phyloP scores from a whole-genome alignment of 2,329 filamentous ascomycete species.

The Nigrograna mackinnonii region DNA sequence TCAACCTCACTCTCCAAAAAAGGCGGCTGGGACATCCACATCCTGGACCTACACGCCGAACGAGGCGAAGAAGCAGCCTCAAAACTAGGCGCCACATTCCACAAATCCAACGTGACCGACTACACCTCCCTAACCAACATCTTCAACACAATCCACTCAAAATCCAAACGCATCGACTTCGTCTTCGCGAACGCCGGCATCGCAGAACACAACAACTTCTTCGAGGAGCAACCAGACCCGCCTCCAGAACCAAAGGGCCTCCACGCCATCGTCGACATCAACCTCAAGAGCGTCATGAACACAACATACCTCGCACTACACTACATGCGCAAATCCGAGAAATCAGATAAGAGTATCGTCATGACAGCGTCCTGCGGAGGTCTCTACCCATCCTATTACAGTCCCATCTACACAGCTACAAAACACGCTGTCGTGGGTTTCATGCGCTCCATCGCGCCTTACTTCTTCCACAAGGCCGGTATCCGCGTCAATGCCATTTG shows the following conservation, averaged over 20 bases:
- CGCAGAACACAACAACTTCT: slow-evolving; percentile 45
- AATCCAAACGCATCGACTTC: slow-evolving; percentile 45
- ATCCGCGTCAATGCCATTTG: slow-evolving; percentile 45
- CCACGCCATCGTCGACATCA: slow-evolving; percentile 42
- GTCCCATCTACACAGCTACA: slow-evolving; percentile 43
- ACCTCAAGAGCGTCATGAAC: slow-evolving; percentile 46
- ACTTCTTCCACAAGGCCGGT: slow-evolving; percentile 31
- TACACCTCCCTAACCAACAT: slow-evolving; percentile 32
- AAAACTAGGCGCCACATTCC: slow-evolving; percentile 33
- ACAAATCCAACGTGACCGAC: slow-evolving; percentile 40
- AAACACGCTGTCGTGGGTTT: slow-evolving; percentile 46
- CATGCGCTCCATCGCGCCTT: slow-evolving; percentile 37
- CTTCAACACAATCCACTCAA: slow-evolving; percentile 40
- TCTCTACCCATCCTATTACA: slow-evolving; percentile 36
- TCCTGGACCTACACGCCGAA: slow-evolving; percentile 41
- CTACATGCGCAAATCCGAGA: slow-evolving; percentile 36
- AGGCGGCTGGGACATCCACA: slow-evolving; percentile 41
- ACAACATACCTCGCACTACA: slow-evolving; percentile 46
- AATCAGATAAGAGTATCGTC: slow-evolving; percentile 24
- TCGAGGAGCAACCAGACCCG: slow-evolving; percentile 15
- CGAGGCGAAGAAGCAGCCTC: slow-evolving; percentile 28
- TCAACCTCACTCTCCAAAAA: slow-evolving; percentile 36
- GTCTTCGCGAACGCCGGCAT: slow-evolving; percentile 54
- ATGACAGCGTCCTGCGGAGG: slow-evolving; percentile 40
- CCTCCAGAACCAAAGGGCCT: slow-evolving; percentile 22